Percentiles rank a stretch among this genome's conserved stretches.
Conservation (phyloP, 345 rosid genomes). For the Aquilaria yunnanensis region DNA sequence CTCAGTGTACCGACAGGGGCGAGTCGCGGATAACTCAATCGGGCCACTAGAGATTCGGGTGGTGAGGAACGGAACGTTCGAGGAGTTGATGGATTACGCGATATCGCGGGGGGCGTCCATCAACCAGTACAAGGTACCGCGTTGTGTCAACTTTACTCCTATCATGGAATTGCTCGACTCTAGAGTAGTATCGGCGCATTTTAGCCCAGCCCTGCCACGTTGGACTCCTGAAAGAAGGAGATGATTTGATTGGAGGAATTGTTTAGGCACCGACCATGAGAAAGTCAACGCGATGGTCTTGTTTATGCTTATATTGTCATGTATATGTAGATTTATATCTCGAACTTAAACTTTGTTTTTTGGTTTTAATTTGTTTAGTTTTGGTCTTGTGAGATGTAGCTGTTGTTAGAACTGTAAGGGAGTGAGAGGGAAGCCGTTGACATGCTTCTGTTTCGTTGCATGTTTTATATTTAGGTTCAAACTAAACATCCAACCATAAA, state of each 20-base stretch:
- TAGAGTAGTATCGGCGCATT: conserved; percentile 60
- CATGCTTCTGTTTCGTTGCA: conserved; percentile 19
- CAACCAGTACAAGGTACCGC: conserved; percentile 92
- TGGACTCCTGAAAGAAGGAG: conserved; percentile 74
- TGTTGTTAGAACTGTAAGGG: conserved; percentile 5
- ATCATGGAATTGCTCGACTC: conserved; percentile 86
- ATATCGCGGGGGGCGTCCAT: conserved; percentile 95
- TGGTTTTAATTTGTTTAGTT: neutral
- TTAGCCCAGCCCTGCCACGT: conserved; percentile 65
- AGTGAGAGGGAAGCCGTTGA: conserved; percentile 17
- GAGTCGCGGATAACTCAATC: conserved; percentile 75
- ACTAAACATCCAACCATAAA: neutral
- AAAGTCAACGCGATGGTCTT: conserved; percentile 17
- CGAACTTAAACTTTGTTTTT: neutral
- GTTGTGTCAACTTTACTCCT: conserved; percentile 88
- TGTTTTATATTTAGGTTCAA: conserved; percentile 24
- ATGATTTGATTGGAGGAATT: conserved; percentile 4
- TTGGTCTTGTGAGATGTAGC: neutral
- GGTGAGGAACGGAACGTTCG: conserved; percentile 85
- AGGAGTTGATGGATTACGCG: conserved; percentile 94
- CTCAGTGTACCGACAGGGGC: conserved; percentile 83
- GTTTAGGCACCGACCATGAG: conserved; percentile 18
- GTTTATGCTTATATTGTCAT: neutral
- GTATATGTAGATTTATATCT: conserved; percentile 15
- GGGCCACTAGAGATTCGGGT: conserved; percentile 84